phyloP scores from a whole-genome alignment of 2,329 filamentous ascomycete genomes.

The Endoconidiophora polonica region DNA sequence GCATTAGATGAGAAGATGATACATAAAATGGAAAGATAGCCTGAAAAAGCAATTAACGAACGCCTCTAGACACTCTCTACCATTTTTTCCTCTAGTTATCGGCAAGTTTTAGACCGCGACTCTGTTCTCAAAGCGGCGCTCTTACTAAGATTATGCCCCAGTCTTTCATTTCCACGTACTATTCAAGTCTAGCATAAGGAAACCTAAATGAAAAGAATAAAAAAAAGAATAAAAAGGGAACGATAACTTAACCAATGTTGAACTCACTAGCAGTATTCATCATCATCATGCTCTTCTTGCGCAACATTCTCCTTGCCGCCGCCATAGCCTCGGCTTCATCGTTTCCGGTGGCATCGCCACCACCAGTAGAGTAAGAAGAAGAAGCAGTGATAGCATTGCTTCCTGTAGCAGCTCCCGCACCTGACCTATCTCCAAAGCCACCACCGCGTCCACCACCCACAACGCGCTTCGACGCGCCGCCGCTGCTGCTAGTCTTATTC shows the following conservation, averaged over 20 bases:
- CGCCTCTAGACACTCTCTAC: too few relatives aligned
- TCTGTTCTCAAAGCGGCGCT: too few relatives aligned
- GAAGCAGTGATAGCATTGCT: too few relatives aligned
- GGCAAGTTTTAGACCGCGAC: too few relatives aligned
- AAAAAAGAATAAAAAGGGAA: neutral
- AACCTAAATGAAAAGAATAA: neutral
- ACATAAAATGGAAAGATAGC: too few relatives aligned
- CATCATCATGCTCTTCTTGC: slow-evolving; percentile 47
- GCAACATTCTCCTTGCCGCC: slow-evolving; percentile 32
- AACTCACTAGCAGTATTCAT: slow-evolving; percentile 50
- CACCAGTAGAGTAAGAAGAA: neutral
- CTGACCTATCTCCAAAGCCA: slow-evolving; percentile 24
- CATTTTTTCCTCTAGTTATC: too few relatives aligned
- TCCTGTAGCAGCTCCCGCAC: slow-evolving; percentile 14
- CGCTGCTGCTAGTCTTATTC: neutral
- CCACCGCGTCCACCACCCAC: slow-evolving; percentile 20
- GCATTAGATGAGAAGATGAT: too few relatives aligned
- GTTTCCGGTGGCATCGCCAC: slow-evolving; percentile 19
- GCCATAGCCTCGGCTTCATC: slow-evolving; percentile 25
- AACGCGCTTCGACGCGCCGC: neutral
- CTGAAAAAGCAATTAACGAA: too few relatives aligned
- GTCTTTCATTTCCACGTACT: too few relatives aligned
- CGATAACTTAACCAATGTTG: slow-evolving; percentile 39
- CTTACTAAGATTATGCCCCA: too few relatives aligned
- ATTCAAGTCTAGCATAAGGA: too few relatives aligned